Conservation (phyloP, 1,284 basidiomycete species). For the Thecaphora thlaspeos region DNA sequence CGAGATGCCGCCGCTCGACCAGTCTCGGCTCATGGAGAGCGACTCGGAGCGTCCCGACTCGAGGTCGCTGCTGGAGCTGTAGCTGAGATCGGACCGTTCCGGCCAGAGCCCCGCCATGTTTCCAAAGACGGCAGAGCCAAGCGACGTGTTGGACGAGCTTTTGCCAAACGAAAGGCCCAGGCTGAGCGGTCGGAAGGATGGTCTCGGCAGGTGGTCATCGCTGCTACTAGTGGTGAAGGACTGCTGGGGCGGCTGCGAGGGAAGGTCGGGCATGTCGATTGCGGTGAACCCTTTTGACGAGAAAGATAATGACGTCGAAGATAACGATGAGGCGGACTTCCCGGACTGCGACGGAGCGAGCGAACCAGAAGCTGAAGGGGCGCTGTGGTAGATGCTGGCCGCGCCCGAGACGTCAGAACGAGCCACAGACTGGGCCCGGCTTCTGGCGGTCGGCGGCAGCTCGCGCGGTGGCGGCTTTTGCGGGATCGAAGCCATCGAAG, state of each 20-base stretch:
- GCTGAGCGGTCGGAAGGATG: constrained; percentile 26
- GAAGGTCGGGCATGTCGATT: background rate
- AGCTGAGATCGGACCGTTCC: background rate
- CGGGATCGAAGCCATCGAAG: too few relatives aligned
- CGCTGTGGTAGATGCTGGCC: too few relatives aligned
- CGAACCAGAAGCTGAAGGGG: too few relatives aligned
- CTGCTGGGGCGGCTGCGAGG: background rate
- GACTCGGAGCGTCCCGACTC: constrained; percentile 14
- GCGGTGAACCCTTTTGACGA: background rate
- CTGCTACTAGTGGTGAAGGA: too few relatives aligned
- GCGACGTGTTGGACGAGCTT: constrained; percentile 16
- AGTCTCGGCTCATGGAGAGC: background rate
- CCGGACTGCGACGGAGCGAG: too few relatives aligned
- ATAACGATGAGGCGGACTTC: too few relatives aligned
- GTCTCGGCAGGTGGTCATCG: too few relatives aligned
- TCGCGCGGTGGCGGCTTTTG: too few relatives aligned
- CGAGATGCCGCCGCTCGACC: constrained; percentile 25
- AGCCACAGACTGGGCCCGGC: too few relatives aligned
- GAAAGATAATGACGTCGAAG: too few relatives aligned
- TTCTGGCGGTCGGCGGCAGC: too few relatives aligned
- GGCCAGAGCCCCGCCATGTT: constrained; percentile 6
- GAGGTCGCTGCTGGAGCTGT: constrained; percentile 11
- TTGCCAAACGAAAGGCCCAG: constrained; percentile 25
- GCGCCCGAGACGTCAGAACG: too few relatives aligned
- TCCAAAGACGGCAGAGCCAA: constrained; percentile 6